These are phyloP conservation scores for Coniochaeta hoffmannii DNA, from an alignment of 2,329 filamentous ascomycete species.

Conservation along the genomic window DNA sequence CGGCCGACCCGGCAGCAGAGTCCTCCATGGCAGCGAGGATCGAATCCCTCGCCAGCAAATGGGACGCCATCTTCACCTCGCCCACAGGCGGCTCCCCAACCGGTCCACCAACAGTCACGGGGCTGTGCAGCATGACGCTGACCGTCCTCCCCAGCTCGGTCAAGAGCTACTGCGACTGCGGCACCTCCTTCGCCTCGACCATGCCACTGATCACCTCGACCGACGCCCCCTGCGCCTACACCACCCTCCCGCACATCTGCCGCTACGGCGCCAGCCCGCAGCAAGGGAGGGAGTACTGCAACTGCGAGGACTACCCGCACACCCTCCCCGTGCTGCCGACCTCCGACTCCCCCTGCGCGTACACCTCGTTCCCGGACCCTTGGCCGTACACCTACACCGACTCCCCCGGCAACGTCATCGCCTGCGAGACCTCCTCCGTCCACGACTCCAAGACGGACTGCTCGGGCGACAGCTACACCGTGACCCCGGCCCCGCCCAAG, in stretches of 20 bases:
- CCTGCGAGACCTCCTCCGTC: conserved; percentile 1
- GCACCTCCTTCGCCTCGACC: not conserved
- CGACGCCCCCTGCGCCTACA: not conserved
- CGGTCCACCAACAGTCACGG: not conserved
- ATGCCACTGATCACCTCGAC: not conserved
- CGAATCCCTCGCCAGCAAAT: not conserved
- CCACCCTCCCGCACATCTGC: not conserved
- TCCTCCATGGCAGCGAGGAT: not conserved
- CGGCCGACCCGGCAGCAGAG: not conserved
- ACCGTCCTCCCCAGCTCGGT: not conserved
- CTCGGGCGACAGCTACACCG: not conserved
- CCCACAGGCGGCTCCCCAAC: not conserved
- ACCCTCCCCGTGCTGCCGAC: not conserved
- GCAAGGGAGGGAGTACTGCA: not conserved
- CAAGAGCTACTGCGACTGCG: not conserved
- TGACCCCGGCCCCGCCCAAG: not conserved
- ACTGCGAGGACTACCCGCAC: conserved; percentile 3
- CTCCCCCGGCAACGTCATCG: not conserved
- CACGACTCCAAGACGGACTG: not conserved
- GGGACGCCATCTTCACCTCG: not conserved
- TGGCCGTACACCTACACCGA: conserved; percentile 3
- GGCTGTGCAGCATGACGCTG: not conserved
- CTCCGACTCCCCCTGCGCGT: not conserved
- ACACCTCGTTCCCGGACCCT: not conserved
- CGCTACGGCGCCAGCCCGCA: conserved; percentile 1